Evolutionary conservation across 352 stramenopile genomes (phyloP).

Genomic region (Globisporangium yorkense): DNA sequence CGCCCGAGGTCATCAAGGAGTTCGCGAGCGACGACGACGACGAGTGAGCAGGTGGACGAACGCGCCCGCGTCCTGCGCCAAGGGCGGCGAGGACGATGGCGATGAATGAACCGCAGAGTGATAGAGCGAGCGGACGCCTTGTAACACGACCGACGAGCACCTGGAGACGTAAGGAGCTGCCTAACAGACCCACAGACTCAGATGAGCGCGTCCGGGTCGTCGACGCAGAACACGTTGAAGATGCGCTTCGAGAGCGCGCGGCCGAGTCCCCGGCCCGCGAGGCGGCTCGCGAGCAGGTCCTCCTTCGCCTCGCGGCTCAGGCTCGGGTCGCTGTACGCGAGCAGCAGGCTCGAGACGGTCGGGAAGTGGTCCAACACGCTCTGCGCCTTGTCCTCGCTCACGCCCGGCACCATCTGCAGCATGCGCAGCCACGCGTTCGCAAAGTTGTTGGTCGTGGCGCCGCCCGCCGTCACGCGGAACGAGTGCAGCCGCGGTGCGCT

Average conservation of each 20-base stretch:
- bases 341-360: conserved; percentile 45
- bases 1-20: conserved; percentile 70
- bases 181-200: no score
- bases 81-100: neutral
- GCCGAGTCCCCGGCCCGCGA: conserved; percentile 32
- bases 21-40: conserved; percentile 28
- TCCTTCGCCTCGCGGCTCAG: conserved; percentile 35
- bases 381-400: conserved; percentile 70
- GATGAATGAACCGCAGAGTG: no score
- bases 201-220: conserved; percentile 27
- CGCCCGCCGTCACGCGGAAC: conserved; percentile 40
- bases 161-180: no score
- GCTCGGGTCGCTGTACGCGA: conserved; percentile 35
- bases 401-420: conserved; percentile 67
- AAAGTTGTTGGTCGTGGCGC: conserved; percentile 37
- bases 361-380: conserved; percentile 56
- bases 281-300: conserved; percentile 47
- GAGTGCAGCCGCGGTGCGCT: conserved; percentile 26
- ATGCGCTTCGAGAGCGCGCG: conserved; percentile 49
- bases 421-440: conserved; percentile 74
- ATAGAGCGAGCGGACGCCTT: no score
- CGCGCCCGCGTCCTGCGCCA: no score
- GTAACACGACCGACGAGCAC: no score
- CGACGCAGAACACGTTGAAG: conserved; percentile 43
- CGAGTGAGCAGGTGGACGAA: no score